phyloP scores from a whole-genome alignment of 768 basidiomycete genomes.

The Boletus rubroflammeus region DNA sequence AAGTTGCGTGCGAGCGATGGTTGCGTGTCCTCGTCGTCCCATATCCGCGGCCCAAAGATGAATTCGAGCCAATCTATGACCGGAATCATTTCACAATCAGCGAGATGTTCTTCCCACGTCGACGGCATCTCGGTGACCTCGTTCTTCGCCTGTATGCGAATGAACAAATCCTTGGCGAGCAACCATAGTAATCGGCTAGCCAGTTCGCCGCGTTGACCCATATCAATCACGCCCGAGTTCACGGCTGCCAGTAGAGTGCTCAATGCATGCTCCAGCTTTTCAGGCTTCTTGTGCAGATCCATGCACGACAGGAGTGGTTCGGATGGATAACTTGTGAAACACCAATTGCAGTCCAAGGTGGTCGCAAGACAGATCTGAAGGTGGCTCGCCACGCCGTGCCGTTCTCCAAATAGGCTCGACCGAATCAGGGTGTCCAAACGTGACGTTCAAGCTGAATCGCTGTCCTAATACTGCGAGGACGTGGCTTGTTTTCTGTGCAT shows the following conservation, averaged over 20 bases:
- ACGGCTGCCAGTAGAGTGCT: not conserved
- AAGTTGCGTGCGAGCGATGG: not conserved
- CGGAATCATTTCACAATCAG: not conserved
- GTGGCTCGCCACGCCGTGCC: too few species aligned
- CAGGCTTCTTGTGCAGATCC: too few species aligned
- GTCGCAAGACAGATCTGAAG: too few species aligned
- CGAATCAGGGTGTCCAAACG: too few species aligned
- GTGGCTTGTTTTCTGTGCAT: too few species aligned
- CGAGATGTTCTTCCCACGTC: not conserved
- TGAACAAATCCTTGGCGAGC: not conserved
- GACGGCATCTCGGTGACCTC: not conserved
- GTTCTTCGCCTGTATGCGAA: not conserved
- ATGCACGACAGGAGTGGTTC: too few species aligned
- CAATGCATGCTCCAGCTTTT: not conserved
- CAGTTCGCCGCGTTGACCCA: not conserved
- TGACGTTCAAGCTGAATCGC: too few species aligned
- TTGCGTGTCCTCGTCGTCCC: not conserved
- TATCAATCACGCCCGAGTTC: not conserved
- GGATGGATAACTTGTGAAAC: too few species aligned
- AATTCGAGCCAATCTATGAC: not conserved
- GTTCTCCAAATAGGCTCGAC: too few species aligned
- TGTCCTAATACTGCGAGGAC: too few species aligned
- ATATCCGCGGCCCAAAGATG: not conserved
- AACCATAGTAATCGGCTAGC: not conserved
- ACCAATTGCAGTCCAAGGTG: too few species aligned